Conservation (phyloP, 805 yeast species). For the Candida maris region DNA sequence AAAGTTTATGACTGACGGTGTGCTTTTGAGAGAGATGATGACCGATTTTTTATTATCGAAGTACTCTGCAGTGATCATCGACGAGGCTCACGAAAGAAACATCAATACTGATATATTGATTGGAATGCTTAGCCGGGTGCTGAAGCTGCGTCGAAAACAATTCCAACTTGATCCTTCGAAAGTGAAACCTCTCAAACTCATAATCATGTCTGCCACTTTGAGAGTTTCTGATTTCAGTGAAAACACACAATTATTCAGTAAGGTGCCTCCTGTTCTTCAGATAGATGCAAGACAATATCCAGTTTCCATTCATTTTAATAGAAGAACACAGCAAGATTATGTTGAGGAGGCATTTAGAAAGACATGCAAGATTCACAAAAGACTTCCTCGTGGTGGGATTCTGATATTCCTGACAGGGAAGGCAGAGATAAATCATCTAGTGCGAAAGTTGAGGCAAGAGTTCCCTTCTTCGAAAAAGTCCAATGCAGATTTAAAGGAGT, state of each 20-base stretch:
- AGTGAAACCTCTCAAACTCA: slow-evolving; percentile 65
- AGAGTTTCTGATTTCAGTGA: slow-evolving; percentile 92
- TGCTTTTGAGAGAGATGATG: slow-evolving; percentile 88
- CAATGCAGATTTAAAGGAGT: slow-evolving; percentile 24
- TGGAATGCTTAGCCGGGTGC: slow-evolving; percentile 89
- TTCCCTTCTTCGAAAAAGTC: slow-evolving; percentile 51
- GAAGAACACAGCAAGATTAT: slow-evolving; percentile 73
- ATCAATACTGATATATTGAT: slow-evolving; percentile 93
- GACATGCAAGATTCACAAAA: slow-evolving; percentile 79
- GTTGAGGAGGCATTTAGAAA: slow-evolving; percentile 83
- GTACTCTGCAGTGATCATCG: slow-evolving; percentile 85
- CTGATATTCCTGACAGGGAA: slow-evolving; percentile 92
- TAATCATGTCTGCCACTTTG: slow-evolving; percentile 96
- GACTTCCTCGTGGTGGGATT: slow-evolving; percentile 91
- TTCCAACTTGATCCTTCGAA: slow-evolving; percentile 43
- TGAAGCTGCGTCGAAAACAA: slow-evolving; percentile 62
- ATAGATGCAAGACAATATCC: slow-evolving; percentile 95
- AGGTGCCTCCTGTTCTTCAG: slow-evolving; percentile 81
- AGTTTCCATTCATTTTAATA: slow-evolving; percentile 85
- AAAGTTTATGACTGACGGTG: slow-evolving; percentile 95
- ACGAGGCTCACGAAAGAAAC: slow-evolving; percentile 97
- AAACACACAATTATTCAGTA: slow-evolving; percentile 60
- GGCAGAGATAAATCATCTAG: slow-evolving; percentile 78
- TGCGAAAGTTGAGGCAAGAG: slow-evolving; percentile 60
- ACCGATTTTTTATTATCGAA: slow-evolving; percentile 73